Evolutionary conservation across 176 grass and related monocot species (phyloP), one percentile per base, ranked within the genome.

Genomic region (Triticum monococcum): DNA sequence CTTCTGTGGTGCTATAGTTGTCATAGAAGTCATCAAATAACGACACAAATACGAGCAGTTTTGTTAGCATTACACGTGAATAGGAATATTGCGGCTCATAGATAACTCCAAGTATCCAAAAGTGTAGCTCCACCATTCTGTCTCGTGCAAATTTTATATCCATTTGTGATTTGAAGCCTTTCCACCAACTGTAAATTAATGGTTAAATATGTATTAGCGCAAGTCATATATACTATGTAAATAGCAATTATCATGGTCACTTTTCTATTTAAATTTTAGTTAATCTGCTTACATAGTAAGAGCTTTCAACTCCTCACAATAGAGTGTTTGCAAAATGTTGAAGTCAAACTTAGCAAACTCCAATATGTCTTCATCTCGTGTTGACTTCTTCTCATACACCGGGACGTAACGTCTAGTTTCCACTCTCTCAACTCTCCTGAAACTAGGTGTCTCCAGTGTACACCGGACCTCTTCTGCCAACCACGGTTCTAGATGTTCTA

Each of bases 11-110:
- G 54, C 77, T 75, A 37, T 87, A 66, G 70, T 74, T 75, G 54
- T 94, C 92, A 79, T 85, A 94, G n/a, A 85, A 65, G 43, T 94
- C 92, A 85, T 94, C 92, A 30, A 89, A 11, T 7, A 94, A 2
- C 4, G 63, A 82, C 0, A 56, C 3, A 1, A 91, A 17, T 0
- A 73, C 0, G 25, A 64, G 32, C 43, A 86, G 2, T 36, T 94
- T 91, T 36, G 79, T 78, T 0, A 77, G n/a, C 24, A 91, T 89
- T 70, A 64, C 33, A 26, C 92, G 50, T 8, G 89, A 30, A 54
- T 38, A 79, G 7, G 84, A 89, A 41, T 80, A 81, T 2, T 67
- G 75, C 0, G 89, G 89, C 54, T 94, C 92, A 81, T 69, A 89
- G 20, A 87, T 5, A 32, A 82, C 45, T 43, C 75, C 86, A 3